Evolutionary conservation across 768 basidiomycete genomes (phyloP), one percentile per base, ranked within the genome.

Genomic region (Phylloporus rhodoxanthus): DNA sequence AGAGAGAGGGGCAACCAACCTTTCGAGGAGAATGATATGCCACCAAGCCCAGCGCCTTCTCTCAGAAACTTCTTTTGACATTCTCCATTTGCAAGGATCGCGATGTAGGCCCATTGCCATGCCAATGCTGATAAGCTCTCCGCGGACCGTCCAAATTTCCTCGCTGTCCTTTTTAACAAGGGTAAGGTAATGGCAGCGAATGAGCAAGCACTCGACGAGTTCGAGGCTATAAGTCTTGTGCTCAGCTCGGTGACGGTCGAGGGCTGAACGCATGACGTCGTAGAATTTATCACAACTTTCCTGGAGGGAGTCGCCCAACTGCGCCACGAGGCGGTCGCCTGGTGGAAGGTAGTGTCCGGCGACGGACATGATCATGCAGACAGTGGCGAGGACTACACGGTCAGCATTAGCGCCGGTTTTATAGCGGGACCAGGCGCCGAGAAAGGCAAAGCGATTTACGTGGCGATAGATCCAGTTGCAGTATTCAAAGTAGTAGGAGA

Each of bases 1-100:
- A 29, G 29, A 48, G 55, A 50, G 37, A 13, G 46, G 21, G 45
- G 33, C 20, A n/a, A 59, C 78, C 30, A 45, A 85, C 87, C 87
- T 75, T 70, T 91, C 89, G 28, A 90, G 74, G 45, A 88, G 72
- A 32, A 91, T 68, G 52, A 88, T 87, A 66, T 91, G 87, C 89
- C 89, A 91, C 89, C 89, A 91, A 7, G 87, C 86, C 89, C 89
- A 91, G 47, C 89, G 74, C 44, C 90, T 74, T 50, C 89, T 76
- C 64, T 91, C 89, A 30, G 86, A 83, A 9, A 82, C 69, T 51
- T 81, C 81, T 50, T 75, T 74, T 43, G 76, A 79, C 75, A 88
- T 83, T 53, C 77, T 76, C 76, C 82, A 88, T 62, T 82, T 82
- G 38, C 78, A 81, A n/a, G 89, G 89, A 67, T 91, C 90, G 17